Evolutionary conservation across 2,329 filamentous ascomycete genomes (phyloP), one percentile per base, ranked within the genome.

Genomic region (Colletotrichum orchidophilum): DNA sequence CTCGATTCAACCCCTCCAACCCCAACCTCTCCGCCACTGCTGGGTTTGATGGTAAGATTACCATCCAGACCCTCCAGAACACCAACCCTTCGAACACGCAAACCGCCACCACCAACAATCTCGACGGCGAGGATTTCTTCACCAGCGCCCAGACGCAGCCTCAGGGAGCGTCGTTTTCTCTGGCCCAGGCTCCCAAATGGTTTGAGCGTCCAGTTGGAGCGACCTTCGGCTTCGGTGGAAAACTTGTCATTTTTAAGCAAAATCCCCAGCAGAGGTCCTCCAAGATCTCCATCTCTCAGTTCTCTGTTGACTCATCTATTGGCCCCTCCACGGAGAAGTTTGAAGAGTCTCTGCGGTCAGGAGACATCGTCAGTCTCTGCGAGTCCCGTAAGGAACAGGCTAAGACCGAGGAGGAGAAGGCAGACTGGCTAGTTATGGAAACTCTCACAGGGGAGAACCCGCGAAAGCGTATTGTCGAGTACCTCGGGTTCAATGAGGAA

Each of bases 81-180:
- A 97, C 95, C 39, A 97, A 96, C 79, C 89, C 92, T 12, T 90
- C 93, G 68, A 87, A 88, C n/a, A 87, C 92, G 1, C 90, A 95
- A 80, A 85, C 87, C 52, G 86, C 88, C 6, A 87, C 91, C 12
- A 90, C 94, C 76, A 90, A 87, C 76, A 90, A 90, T 63, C 83
- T 96, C 35, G 94, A 98, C 77, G 95, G 93, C 58, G 96, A 97
- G 78, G 96, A 98, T 78, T 99, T 99, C 86, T 99, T 99, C 78
- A 93, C 94, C 15, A 95, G 94, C 80, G 96, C 95, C 12, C 95
- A 97, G 80, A 94, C 92, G 7, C 94, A 98, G 77, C 94, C 96
- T 3, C 95, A 98, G 81, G 93, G 92, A 26, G 93, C 94, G 29
- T 95, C 94, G 2, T 99, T 98, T 85, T 94, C 94, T 2, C 86